phyloP scores from a whole-genome alignment of 371 early-diverging fungal species.

The Zopfochytrium polystomum region DNA sequence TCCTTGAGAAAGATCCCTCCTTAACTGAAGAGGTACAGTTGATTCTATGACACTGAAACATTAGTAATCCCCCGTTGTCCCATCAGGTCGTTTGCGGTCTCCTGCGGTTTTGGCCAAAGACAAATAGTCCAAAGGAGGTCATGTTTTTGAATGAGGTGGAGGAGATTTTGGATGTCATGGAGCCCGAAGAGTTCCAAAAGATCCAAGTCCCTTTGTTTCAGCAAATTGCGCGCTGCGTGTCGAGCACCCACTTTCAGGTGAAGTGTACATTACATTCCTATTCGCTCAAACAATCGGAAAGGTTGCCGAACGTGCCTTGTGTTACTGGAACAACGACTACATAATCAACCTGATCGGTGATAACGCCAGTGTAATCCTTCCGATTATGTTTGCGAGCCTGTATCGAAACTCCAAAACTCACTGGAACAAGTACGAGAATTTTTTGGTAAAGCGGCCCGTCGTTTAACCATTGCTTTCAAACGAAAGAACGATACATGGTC shows the following conservation, averaged over 20 bases:
- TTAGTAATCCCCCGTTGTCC: not conserved
- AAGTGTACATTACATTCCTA: not conserved
- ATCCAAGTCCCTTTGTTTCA: slow-evolving; percentile 85
- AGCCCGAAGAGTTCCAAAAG: slow-evolving; percentile 79
- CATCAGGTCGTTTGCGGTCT: slow-evolving; percentile 75
- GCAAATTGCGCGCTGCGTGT: slow-evolving; percentile 85
- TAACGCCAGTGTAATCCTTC: slow-evolving; percentile 81
- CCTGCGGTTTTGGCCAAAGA: slow-evolving; percentile 95
- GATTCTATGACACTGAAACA: slow-evolving; percentile 5
- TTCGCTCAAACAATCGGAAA: slow-evolving; percentile 28
- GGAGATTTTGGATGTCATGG: slow-evolving; percentile 91
- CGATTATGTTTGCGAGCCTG: slow-evolving; percentile 87
- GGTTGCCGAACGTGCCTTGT: slow-evolving; percentile 93
- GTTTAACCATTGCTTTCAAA: slow-evolving; percentile 1
- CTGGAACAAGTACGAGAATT: slow-evolving; percentile 80
- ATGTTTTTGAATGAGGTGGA: slow-evolving; percentile 97
- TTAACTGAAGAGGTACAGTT: slow-evolving; percentile 75
- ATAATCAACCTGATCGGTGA: slow-evolving; percentile 90
- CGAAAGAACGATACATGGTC: slow-evolving; percentile 83
- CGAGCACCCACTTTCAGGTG: slow-evolving; percentile 94
- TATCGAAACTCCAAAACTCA: slow-evolving; percentile 89
- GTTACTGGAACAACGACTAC: slow-evolving; percentile 96
- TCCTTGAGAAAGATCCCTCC: slow-evolving; percentile 92
- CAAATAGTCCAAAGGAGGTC: slow-evolving; percentile 95
- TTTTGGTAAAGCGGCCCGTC: not conserved